Percentiles rank a stretch among this genome's conserved stretches.
Evolutionary conservation across 2,329 filamentous ascomycete species (phyloP).

Genomic region (Neurospora crassa): DNA sequence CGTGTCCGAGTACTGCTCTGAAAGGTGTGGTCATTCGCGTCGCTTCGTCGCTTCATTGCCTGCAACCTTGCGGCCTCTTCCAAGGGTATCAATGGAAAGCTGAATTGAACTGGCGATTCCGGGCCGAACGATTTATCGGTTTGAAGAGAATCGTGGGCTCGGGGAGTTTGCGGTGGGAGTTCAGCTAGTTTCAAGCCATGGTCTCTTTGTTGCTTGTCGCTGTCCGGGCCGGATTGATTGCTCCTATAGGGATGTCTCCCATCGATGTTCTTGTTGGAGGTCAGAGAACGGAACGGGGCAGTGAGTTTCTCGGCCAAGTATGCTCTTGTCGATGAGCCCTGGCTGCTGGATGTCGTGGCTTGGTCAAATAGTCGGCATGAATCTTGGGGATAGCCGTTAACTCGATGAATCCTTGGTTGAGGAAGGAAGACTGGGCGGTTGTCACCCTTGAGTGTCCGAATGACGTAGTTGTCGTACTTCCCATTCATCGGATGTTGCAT

Average conservation of each 20-base stretch:
- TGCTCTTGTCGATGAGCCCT: slow-evolving; percentile 7
- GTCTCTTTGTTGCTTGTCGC: not conserved
- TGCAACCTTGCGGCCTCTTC: slow-evolving; percentile 23
- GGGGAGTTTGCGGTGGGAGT: not conserved
- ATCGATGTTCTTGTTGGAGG: not conserved
- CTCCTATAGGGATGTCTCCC: not conserved
- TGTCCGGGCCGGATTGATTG: not conserved
- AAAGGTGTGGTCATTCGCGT: slow-evolving; percentile 16
- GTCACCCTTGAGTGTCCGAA: slow-evolving; percentile 14
- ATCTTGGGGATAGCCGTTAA: slow-evolving; percentile 23
- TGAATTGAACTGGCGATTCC: slow-evolving; percentile 18
- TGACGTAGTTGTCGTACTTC: slow-evolving; percentile 1
- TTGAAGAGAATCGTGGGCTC: slow-evolving; percentile 1
- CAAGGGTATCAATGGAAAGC: slow-evolving; percentile 23
- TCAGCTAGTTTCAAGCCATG: not conserved
- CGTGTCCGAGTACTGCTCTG: slow-evolving; percentile 12
- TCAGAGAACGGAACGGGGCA: slow-evolving; percentile 5
- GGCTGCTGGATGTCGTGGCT: slow-evolving; percentile 9
- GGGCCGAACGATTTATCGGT: slow-evolving; percentile 4
- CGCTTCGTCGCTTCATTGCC: slow-evolving; percentile 14
- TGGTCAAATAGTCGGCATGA: slow-evolving; percentile 13
- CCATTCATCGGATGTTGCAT: slow-evolving; percentile 17
- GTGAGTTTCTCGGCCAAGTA: slow-evolving; percentile 13
- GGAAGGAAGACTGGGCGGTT: slow-evolving; percentile 21
- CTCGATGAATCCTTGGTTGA: slow-evolving; percentile 21